A percentile compares a stretch with the other conserved stretches of the same genome.
phyloP scores from a whole-genome alignment of 73 alveolate genomes.

The Tetrahymena elliotti region DNA sequence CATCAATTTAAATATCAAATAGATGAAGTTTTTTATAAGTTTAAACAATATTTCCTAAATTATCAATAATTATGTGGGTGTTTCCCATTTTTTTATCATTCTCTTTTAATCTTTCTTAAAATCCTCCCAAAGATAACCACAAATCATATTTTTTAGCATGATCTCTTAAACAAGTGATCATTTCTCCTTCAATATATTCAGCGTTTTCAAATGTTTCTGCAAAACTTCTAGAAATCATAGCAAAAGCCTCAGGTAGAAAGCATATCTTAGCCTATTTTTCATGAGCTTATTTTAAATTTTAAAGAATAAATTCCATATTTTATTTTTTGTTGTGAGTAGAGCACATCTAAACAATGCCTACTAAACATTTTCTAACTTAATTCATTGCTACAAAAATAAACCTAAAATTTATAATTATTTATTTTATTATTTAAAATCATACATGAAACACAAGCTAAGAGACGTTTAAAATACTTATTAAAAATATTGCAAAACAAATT shows the following conservation, averaged over 20 bases:
- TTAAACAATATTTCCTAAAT: conserved; percentile 59
- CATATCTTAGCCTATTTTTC: conserved; percentile 51
- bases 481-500: too few species aligned
- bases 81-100: conserved; percentile 39
- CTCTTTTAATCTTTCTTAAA: conserved; percentile 45
- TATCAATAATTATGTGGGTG: conserved; percentile 61
- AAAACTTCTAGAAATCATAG: conserved; percentile 32
- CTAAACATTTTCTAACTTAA: not conserved
- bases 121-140: conserved; percentile 77
- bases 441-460: too few species aligned
- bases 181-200: conserved; percentile 51
- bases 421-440: too few species aligned
- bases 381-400: not conserved
- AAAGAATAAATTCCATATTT: conserved; percentile 12
- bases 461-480: too few species aligned
- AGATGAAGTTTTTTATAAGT: conserved; percentile 66
- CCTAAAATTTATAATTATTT: too few species aligned
- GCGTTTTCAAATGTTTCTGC: conserved; percentile 52
- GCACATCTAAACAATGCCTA: conserved; percentile 54
- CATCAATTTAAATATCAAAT: conserved; percentile 58
- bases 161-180: conserved; percentile 48
- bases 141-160: conserved; percentile 54
- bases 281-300: conserved; percentile 32
- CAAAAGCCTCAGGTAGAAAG: conserved; percentile 60
- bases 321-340: conserved; percentile 35